These are phyloP conservation scores for Endocladia muricata DNA, from an alignment of 31 red algal species.

Conservation along the genomic window DNA sequence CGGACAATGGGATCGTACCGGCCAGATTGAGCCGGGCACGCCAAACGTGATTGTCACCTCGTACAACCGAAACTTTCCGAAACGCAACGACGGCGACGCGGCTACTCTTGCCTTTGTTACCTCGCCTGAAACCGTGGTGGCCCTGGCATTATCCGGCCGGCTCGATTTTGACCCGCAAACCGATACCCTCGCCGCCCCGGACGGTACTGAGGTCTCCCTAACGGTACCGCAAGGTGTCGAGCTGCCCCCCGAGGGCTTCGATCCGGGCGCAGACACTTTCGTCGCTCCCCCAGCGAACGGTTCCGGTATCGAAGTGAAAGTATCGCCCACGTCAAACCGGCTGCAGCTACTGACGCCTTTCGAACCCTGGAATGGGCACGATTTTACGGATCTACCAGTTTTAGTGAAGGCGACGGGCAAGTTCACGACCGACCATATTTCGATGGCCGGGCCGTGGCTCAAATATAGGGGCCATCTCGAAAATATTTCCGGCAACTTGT, in stretches of 20 bases:
- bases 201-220: constrained; percentile 83
- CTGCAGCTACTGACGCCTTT: constrained; percentile 89
- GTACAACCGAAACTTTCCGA: constrained; percentile 98
- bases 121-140: constrained; percentile 95
- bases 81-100: constrained; percentile 96
- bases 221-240: constrained; percentile 74
- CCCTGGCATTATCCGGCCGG: constrained; percentile 82
- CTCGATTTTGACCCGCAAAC: constrained; percentile 90
- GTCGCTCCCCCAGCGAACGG: constrained; percentile 81
- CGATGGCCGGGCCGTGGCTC: constrained; percentile 98
- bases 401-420: constrained; percentile 96
- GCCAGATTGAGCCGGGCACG: constrained; percentile 85
- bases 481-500: constrained; percentile 99
- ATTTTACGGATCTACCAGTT: constrained; percentile 83
- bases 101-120: constrained; percentile 95
- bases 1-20: constrained; percentile 97
- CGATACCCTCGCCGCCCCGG: constrained; percentile 71
- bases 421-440: constrained; percentile 99
- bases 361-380: constrained; percentile 83
- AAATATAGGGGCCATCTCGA: constrained; percentile 98
- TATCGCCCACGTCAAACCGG: constrained; percentile 64
- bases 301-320: constrained; percentile 41
- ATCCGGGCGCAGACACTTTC: constrained; percentile 93
- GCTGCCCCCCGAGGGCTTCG: constrained; percentile 85
- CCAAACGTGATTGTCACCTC: constrained; percentile 96